phyloP scores from a whole-genome alignment of 1,284 basidiomycete species.

The Calocybe gambosa region DNA sequence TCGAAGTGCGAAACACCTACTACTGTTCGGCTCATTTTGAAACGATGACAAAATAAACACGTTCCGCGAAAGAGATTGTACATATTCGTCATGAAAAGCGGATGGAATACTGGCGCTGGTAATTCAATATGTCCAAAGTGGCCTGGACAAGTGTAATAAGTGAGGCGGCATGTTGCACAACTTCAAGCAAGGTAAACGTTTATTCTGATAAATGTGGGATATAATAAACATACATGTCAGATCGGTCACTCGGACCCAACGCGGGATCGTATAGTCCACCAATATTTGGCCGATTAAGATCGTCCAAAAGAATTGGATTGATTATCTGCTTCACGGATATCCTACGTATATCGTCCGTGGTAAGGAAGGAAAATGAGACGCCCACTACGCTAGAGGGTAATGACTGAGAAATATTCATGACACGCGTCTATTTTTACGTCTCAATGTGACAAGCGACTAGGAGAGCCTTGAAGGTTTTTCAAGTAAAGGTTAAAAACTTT shows the following conservation, averaged over 20 bases:
- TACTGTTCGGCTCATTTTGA: conserved; percentile 75
- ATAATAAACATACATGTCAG: conserved; percentile 76
- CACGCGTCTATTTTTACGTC: conserved; percentile 1
- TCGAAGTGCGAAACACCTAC: conserved; percentile 42
- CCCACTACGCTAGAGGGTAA: conserved; percentile 80
- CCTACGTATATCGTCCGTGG: conserved; percentile 83
- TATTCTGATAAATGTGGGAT: background rate
- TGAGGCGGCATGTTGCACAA: conserved; percentile 90
- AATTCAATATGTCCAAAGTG: conserved; percentile 99
- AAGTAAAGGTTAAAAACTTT: background rate
- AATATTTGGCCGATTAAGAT: conserved; percentile 85
- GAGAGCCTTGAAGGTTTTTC: too few species aligned
- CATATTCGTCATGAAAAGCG: conserved; percentile 92
- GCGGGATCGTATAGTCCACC: conserved; percentile 96
- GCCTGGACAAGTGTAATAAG: conserved; percentile 92
- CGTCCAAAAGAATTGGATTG: conserved; percentile 92
- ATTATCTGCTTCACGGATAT: conserved; percentile 97
- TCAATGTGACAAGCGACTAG: too few species aligned
- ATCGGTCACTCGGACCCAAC: conserved; percentile 83
- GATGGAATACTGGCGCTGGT: conserved; percentile 93
- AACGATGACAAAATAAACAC: conserved; percentile 96
- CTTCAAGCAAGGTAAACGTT: conserved; percentile 36
- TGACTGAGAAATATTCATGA: conserved; percentile 92
- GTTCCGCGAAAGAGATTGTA: conserved; percentile 84
- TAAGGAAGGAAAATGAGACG: conserved; percentile 93